phyloP scores from a whole-genome alignment of 2,329 filamentous ascomycete species.

The Curvularia lunata region DNA sequence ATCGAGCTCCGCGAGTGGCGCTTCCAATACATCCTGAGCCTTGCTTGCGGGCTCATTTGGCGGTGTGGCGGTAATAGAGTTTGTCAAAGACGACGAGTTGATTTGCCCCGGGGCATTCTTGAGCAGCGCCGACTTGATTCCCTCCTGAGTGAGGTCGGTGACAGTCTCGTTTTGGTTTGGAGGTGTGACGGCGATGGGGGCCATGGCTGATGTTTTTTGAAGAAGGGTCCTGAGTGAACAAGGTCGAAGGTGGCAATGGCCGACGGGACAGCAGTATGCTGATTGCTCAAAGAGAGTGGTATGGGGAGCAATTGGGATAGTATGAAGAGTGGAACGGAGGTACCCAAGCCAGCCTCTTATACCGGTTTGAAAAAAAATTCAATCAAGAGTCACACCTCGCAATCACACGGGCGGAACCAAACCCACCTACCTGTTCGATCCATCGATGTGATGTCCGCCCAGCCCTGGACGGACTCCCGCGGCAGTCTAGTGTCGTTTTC shows the following conservation, averaged over 20 bases:
- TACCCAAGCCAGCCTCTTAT: conserved; percentile 23
- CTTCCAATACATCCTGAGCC: conserved; percentile 17
- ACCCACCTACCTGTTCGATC: conserved; percentile 15
- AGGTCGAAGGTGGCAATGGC: not conserved
- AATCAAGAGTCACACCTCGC: conserved; percentile 34
- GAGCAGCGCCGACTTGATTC: conserved; percentile 40
- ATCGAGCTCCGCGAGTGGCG: conserved; percentile 50
- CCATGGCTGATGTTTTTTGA: conserved; percentile 27
- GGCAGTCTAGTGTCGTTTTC: conserved; percentile 13
- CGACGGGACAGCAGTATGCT: not conserved
- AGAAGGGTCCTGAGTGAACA: not conserved
- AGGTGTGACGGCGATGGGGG: conserved; percentile 44
- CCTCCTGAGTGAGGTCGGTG: conserved; percentile 41
- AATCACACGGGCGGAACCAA: conserved; percentile 32
- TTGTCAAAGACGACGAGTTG: conserved; percentile 33
- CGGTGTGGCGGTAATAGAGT: conserved; percentile 34
- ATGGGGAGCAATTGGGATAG: conserved; percentile 1
- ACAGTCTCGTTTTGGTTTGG: conserved; percentile 33
- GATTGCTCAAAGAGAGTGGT: not conserved
- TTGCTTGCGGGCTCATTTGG: conserved; percentile 28
- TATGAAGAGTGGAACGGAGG: conserved; percentile 2
- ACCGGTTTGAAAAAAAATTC: conserved; percentile 24
- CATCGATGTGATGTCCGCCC: conserved; percentile 18
- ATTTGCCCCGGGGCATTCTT: conserved; percentile 42
- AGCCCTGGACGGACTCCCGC: conserved; percentile 21